phyloP scores from a whole-genome alignment of 2,329 filamentous ascomycete species.

The Cladorrhinum sp. region DNA sequence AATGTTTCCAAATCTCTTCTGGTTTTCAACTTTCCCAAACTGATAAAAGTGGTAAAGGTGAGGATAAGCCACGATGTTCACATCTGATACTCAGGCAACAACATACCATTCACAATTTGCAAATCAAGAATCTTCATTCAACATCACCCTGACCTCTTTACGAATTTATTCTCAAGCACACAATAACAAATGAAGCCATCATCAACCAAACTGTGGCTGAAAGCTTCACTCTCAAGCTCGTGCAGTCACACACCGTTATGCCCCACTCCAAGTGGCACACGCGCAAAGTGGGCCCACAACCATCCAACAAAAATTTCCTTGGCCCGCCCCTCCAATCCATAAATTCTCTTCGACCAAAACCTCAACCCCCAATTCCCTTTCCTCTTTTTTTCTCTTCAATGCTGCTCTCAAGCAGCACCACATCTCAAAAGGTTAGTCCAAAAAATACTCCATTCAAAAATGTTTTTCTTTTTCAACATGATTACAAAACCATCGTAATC shows the following conservation, averaged over 20 bases:
- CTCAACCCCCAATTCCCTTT: background rate
- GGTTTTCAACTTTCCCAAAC: too few relatives aligned
- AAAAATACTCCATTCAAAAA: background rate
- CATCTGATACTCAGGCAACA: too few relatives aligned
- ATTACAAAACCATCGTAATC: conserved; percentile 39
- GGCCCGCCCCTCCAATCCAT: conserved; percentile 8
- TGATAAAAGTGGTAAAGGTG: too few relatives aligned
- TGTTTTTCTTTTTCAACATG: background rate
- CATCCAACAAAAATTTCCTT: conserved; percentile 14
- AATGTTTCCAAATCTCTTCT: too few relatives aligned
- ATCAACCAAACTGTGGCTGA: too few relatives aligned
- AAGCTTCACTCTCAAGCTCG: background rate
- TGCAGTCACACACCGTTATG: background rate
- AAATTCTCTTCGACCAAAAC: conserved; percentile 1
- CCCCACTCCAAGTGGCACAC: background rate
- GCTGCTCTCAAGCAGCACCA: conserved; percentile 23
- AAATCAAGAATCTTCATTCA: too few relatives aligned
- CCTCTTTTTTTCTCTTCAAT: conserved; percentile 10
- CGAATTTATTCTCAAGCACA: too few relatives aligned
- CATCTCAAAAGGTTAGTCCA: conserved; percentile 27
- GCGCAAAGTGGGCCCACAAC: background rate
- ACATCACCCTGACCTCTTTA: too few relatives aligned
- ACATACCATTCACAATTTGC: too few relatives aligned
- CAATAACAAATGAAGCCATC: too few relatives aligned
- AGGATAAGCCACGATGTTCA: too few relatives aligned